Evolutionary conservation across 176 grass and related monocot genomes (phyloP), one percentile per base, ranked within the genome.

Genomic region (Hyparrhenia diplandra): DNA sequence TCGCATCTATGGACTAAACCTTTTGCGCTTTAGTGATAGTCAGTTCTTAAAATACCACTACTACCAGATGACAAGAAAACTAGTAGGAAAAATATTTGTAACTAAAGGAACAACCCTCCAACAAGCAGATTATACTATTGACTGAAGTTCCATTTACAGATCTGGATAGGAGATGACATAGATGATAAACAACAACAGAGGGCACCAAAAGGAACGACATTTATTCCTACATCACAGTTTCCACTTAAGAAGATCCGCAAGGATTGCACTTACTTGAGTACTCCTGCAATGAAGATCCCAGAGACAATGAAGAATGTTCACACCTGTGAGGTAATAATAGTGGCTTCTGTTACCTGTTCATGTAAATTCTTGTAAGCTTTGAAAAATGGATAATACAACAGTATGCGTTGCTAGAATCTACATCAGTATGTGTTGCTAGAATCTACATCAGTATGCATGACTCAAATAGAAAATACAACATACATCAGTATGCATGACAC

Each of bases 91-190:
- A 74, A 32, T 10, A 5, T 43, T n/a, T 65, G 20, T 85, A 39
- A 36, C 30, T 62, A 63, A 57, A 73, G 18, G 12, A 88, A 47
- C 12, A 74, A 85, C 39, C 6, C 4, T 85, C 31, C 16, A 12
- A 25, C 41, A 85, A 83, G 35, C 10, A 37, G 17, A 78, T 54
- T 24, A 74, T 41, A 67, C 47, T 69, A 16, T 35, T 75, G 55
- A 51, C 62, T 57, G 79, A 39, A 14, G 58, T 64, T 79, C 61
- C 28, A 83, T 74, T 42, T 13, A 84, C 64, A 97, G 86, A 77
- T 94, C 5, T 92, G 92, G 92, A 67, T 97, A 90, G 89, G 89
- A 87, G 92, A 97, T 94, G 80, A 24, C 63, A 40, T 97, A 86
- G 85, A 87, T 65, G 82, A 75, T 34, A 78, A 63, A 89, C 74